Evolutionary conservation across 2,329 filamentous ascomycete genomes (phyloP).

Genomic region (Macrophomina pseudophaseolina): DNA sequence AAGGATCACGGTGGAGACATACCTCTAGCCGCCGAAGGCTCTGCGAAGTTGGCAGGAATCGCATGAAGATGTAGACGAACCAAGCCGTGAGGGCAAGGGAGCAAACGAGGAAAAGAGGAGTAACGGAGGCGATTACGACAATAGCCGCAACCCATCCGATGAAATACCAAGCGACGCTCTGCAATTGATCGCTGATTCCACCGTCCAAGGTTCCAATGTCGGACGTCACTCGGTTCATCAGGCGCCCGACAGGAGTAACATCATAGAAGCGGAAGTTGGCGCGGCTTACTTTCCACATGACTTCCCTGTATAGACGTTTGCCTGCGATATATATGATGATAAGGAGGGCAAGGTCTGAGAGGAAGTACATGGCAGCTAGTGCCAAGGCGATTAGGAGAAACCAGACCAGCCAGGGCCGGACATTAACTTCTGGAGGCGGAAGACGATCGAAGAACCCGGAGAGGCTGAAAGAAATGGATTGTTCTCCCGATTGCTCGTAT

Average conservation of each 20-base stretch:
- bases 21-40: conserved; percentile 77
- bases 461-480: neutral
- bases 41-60: conserved; percentile 82
- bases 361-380: conserved; percentile 51
- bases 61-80: conserved; percentile 76
- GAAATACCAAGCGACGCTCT: conserved; percentile 70
- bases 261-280: conserved; percentile 92
- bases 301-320: conserved; percentile 73
- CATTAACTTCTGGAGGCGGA: conserved; percentile 69
- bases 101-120: conserved; percentile 76
- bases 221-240: conserved; percentile 91
- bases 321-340: conserved; percentile 81
- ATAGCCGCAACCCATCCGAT: conserved; percentile 77
- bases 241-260: conserved; percentile 81
- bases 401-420: conserved; percentile 74
- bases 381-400: conserved; percentile 65
- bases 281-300: conserved; percentile 74
- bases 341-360: conserved; percentile 71
- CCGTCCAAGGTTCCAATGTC: conserved; percentile 91
- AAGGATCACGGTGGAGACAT: conserved; percentile 19
- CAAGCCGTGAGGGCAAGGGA: conserved; percentile 68
- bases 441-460: conserved; percentile 48
- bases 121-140: conserved; percentile 77
- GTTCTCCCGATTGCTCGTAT: conserved; percentile 54
- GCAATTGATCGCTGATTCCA: conserved; percentile 76